phyloP scores from a whole-genome alignment of 805 yeast species.

The Metschnikowia santaceciliae region DNA sequence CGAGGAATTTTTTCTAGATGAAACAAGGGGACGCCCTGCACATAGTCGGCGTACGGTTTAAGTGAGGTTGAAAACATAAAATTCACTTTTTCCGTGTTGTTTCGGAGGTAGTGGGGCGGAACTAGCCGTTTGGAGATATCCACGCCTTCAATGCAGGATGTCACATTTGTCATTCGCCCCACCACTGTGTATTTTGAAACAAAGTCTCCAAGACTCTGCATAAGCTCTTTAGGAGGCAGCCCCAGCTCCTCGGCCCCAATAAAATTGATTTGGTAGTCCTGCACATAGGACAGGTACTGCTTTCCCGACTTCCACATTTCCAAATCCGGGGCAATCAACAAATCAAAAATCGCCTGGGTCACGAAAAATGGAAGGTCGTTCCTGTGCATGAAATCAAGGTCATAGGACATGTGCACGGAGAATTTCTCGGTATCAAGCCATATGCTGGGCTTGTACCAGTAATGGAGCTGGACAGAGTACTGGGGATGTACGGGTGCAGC shows the following conservation, averaged over 20 bases:
- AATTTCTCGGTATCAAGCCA: constrained; percentile 39
- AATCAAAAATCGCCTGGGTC: constrained; percentile 41
- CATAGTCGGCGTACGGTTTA: constrained; percentile 10
- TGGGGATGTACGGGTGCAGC: not conserved
- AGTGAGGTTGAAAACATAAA: constrained; percentile 18
- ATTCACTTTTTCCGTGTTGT: constrained; percentile 9
- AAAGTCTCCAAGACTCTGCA: constrained; percentile 1
- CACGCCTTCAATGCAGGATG: constrained; percentile 6
- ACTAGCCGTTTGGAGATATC: constrained; percentile 14
- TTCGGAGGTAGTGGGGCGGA: constrained; percentile 3
- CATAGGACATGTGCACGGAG: constrained; percentile 33
- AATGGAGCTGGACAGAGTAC: constrained; percentile 28
- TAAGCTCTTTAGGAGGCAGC: constrained; percentile 5
- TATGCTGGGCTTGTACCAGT: constrained; percentile 42
- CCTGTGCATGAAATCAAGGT: constrained; percentile 42
- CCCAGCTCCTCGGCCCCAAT: constrained; percentile 18
- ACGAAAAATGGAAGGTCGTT: constrained; percentile 63
- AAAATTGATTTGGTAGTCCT: constrained; percentile 7
- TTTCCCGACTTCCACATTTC: constrained; percentile 4
- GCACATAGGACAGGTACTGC: constrained; percentile 2
- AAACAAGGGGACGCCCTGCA: constrained; percentile 13
- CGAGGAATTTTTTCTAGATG: constrained; percentile 10
- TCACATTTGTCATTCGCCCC: constrained; percentile 5
- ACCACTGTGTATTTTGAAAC: constrained; percentile 4
- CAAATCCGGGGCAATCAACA: constrained; percentile 28